Base-by-base conservation (phyloP, 441 rosid genomes). In the Francoa sonchifolia region DNA sequence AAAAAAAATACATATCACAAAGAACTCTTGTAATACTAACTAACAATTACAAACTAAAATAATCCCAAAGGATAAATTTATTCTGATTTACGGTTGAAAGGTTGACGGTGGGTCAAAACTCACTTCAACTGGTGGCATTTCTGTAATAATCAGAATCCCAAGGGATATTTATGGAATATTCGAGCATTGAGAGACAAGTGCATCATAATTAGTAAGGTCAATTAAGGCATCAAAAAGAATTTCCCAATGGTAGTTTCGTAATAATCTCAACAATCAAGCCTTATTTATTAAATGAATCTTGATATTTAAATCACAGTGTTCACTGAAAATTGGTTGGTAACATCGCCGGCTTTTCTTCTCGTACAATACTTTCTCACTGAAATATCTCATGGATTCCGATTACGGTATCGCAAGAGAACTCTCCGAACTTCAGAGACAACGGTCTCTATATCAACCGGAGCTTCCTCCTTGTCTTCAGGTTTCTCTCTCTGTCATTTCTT, bases 381-480 rank as follows among this genome's bases (percentile, higher is more conserved):
- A 15, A 31, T 6, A 33, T 36, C 20, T 9, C 5, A 87, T 90
- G 99, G 90, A 90, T 55, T 90, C 99, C 33, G 99, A 90, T 74
- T 90, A 60, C 58, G 99, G 95, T 63, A 68, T 80, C 58, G 78
- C 95, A 59, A 65, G 96, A 61, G 88, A 86, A 63, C 99, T 86
- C 61, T 90, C 99, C 47, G 77, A 67, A 13, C 95, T 86, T 56
- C 99, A 86, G 54, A 69, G 73, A 43, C 77, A 62, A 57, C 85
- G 96, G 46, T 80, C 99, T 51, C 77, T 57, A 23, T 80, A 86
- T 67, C 83, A 68, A 6, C 95, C 99, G 0, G 68, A 66, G 9
- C 83, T 90, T 42, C 96, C 99, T 68, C 96, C 96, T 37, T 90
- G 99, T 47, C 99, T 90, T 18, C 83, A 86, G 96, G 96, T 81